Evolutionary conservation across 352 stramenopile species (phyloP).

Genomic region (Pythium scleroteichum): DNA sequence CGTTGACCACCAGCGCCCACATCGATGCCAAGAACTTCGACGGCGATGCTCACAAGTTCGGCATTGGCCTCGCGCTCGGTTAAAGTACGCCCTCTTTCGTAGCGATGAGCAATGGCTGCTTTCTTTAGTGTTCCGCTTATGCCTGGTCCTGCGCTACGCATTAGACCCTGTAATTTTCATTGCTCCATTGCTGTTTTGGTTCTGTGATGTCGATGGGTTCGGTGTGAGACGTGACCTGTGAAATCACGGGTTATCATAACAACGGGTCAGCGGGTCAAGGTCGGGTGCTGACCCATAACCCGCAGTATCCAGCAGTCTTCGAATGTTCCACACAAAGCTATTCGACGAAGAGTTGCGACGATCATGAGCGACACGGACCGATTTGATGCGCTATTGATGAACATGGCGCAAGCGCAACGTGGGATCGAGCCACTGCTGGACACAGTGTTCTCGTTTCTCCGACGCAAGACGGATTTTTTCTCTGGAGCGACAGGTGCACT

Average conservation of each 20-base stretch:
- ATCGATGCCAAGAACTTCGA: conserved; percentile 92
- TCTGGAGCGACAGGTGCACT: conserved; percentile 79
- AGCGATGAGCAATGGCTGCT: conserved; percentile 14
- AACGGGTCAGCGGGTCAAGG: no score
- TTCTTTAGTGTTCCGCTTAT: conserved; percentile 5
- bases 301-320: background rate
- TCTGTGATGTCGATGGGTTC: background rate
- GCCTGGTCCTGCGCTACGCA: background rate
- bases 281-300: no score
- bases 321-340: background rate
- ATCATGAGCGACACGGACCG: conserved; percentile 72
- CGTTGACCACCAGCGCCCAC: conserved; percentile 82
- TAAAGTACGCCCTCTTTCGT: conserved; percentile 41
- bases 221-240: no score
- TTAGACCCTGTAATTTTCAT: conserved; percentile 25
- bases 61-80: conserved; percentile 84
- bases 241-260: no score
- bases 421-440: conserved; percentile 99
- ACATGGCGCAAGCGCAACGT: conserved; percentile 95
- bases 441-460: conserved; percentile 98
- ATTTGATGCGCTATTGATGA: conserved; percentile 96
- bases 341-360: conserved; percentile 5
- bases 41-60: conserved; percentile 90
- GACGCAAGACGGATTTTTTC: conserved; percentile 99
- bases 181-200: conserved; percentile 5